Evolutionary conservation across 2,329 filamentous ascomycete species (phyloP), one percentile per base, ranked within the genome.

Genomic region (Davidsoniella neocaledoniae): DNA sequence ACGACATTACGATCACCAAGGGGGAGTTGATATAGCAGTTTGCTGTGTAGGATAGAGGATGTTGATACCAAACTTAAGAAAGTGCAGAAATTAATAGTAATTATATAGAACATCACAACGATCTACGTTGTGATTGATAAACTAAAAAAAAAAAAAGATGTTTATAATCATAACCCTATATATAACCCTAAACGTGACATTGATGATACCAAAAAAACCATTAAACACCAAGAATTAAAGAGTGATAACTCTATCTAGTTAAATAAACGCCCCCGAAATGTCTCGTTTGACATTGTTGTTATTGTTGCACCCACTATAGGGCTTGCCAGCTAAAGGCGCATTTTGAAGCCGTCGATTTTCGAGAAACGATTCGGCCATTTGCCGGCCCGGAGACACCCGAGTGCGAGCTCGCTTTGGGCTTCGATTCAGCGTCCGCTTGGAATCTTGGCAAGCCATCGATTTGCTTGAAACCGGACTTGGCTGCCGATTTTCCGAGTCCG

Each of bases 211-310:
- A 5, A 48, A 40, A 33, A 23, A 40, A 42, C 7, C n/a, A 42
- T 1, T 12, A 4, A 33, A 16, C 10, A 16, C 23, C 23, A 33
- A 41, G 5, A 39, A 19, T 37, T 7, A 17, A 14, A 7, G n/a
- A 23, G n/a, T 12, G 25, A 33, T n/a, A 45, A 50, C 33, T 46
- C 10, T 29, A 21, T 39, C 6, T 12, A 33, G 17, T 45, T 44
- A 51, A 16, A 53, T 37, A 49, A 53, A 53, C 19, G 47, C 48
- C 33, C 51, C 51, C 5, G 43, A 53, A 46, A 53, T 16, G 43
- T 50, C 51, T 25, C 48, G 16, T 16, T 25, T 42, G 21, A 8
- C 38, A 19, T 39, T 9, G 33, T 37, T 46, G 26, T 12, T 29
- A 39, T 21, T n/a, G 33, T 19, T 41, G 16, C 17, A 16, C 26